Base-by-base conservation (phyloP, 768 basidiomycete genomes). In the Pleurotus tuber-regium region DNA sequence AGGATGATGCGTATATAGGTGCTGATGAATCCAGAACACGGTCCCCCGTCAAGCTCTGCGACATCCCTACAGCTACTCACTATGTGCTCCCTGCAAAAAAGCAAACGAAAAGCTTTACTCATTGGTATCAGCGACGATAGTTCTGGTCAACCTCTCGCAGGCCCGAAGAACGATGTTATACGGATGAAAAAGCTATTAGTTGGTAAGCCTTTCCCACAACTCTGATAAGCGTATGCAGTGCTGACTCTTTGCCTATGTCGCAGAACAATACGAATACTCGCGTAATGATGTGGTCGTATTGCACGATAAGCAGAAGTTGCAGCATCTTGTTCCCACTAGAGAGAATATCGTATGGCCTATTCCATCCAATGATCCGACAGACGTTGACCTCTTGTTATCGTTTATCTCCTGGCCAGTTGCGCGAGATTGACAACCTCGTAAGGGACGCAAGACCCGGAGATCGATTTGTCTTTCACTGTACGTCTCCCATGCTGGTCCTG, bases 381-480 rank as follows among this genome's bases (percentile, higher is more conserved):
- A n/a, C n/a, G n/a, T n/a, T n/a, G n/a, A n/a, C n/a, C n/a, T n/a
- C n/a, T n/a, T n/a, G n/a, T n/a, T n/a, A n/a, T n/a, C n/a, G n/a
- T n/a, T n/a, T n/a, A n/a, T n/a, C 30, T 23, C 4, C 39, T 52
- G 82, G 80, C n/a, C n/a, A n/a, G n/a, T 58, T 70, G 18, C 58
- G 56, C 7, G 73, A 76, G 29, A 75, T 82, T 46, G 53, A 65
- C 0, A 66, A 67, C 2, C 64, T 84, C 5, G 76, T 81, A 0
- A 54, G 63, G 25, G 76, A 63, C 29, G 75, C 74, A 7, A 62
- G 68, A 14, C 54, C 73, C 2, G 77, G 77, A 0, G 83, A 83
- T 53, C 72, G 62, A 1, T 77, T 81, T 56, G 78, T 83, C 54
- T 82, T 84, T 51, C 80, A 81, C 38, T 84, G 82, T 83, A 48